Conservation (phyloP, 208 protist species). For the Perkinsela sp. region DNA sequence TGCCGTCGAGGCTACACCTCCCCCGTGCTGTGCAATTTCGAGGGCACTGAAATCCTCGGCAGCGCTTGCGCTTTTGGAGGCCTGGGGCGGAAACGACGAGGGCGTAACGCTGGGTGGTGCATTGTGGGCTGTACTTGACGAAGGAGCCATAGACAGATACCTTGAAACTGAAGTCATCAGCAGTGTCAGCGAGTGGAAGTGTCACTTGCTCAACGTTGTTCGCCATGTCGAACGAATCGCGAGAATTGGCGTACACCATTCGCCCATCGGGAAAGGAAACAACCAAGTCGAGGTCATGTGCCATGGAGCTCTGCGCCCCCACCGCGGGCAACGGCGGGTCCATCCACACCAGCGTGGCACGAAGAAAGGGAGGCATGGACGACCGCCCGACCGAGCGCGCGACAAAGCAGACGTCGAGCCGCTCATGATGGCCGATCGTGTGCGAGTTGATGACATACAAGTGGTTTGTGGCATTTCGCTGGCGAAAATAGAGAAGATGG, state of each 20-base stretch:
- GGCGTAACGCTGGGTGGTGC: constrained; percentile 1
- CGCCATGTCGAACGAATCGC: constrained; percentile 1
- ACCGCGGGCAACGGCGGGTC: constrained; percentile 19
- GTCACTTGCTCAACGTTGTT: constrained; percentile 7
- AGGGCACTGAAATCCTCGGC: constrained; percentile 1
- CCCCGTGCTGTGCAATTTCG: constrained; percentile 1
- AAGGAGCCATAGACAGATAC: constrained; percentile 3
- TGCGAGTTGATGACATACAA: background rate
- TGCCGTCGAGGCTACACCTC: background rate
- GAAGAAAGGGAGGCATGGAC: constrained; percentile 6
- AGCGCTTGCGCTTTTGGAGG: background rate
- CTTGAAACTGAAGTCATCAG: background rate
- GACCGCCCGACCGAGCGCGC: background rate
- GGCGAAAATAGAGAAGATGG: constrained; percentile 9
- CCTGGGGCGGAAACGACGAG: constrained; percentile 5
- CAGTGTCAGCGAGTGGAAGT: background rate
- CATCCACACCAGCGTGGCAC: constrained; percentile 42
- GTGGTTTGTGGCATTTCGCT: constrained; percentile 5
- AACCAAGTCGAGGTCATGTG: constrained; percentile 47
- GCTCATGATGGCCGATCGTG: background rate
- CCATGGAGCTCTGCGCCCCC: constrained; percentile 15
- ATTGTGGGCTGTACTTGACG: background rate
- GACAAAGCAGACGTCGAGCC: constrained; percentile 1
- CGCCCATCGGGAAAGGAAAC: constrained; percentile 12
- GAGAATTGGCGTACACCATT: background rate